Evolutionary conservation across 306 rosid species (phyloP), one percentile per base, ranked within the genome.

Genomic region (Cajanus cajan): DNA sequence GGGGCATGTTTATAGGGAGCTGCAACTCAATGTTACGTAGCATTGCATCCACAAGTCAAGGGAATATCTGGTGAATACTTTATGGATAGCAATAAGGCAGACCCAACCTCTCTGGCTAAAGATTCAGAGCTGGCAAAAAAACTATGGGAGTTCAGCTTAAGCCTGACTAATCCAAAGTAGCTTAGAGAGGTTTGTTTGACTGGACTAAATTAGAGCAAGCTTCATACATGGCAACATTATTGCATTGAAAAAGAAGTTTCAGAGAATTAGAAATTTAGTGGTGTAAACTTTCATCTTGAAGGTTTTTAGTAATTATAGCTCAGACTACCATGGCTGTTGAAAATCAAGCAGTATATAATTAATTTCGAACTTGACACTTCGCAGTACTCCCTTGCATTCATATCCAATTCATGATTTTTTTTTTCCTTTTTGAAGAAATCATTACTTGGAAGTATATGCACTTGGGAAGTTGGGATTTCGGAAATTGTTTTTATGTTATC

Each of bases 11-110:
- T 80, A 28, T 43, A 94, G 96, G 97, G 97, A 39, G 97, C 96
- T 18, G 96, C 97, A 14, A 89, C 97, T n/a, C 90, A 94, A 55
- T 92, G 97, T 83, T 89, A 85, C 16, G 85, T 87, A 45, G 96
- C 97, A 79, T 78, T 94, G 78, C 92, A 92, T 84, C 94, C 95
- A 45, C 93, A 85, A 68, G 89, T 89, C 4, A 83, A 83, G 82
- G 96, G 90, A 76, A 66, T 85, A 34, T 82, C 83, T 66, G 92
- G 94, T 4, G 87, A 85, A 66, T 92, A 89, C 80, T 92, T 90
- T 82, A 72, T 50, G 41, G 92, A 90, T 59, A 70, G 91, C 72
- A 87, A 94, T 70, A 77, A 75, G 48, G 87, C 87, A 41, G 83
- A 74, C 64, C 83, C 94, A 48, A 86, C 85, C 62, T n/a, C 90